Base-by-base conservation (phyloP, 2,329 filamentous ascomycete species). In the Xylaria sp. region DNA sequence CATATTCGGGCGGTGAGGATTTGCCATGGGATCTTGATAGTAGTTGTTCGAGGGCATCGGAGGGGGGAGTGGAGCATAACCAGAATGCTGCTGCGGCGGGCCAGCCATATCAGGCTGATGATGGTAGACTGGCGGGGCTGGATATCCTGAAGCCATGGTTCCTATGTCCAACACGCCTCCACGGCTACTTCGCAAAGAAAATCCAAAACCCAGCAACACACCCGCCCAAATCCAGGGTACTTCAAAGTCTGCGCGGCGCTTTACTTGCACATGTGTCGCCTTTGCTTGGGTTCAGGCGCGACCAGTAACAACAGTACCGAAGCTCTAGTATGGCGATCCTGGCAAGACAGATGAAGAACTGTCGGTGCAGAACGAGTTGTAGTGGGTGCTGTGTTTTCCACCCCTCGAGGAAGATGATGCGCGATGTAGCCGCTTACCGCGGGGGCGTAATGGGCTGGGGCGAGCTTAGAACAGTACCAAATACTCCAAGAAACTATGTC, bases 91-190 rank as follows among this genome's bases (percentile, higher is more conserved):
- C 63, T 73, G 70, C 28, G 75, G 74, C 6, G 74, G 74, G 8
- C 73, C 75, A 58, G 72, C 68, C 74, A 78, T 76, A 50, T 78
- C 76, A 51, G 75, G 57, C 63, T 76, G 76, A 50, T 74, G 72
- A 61, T 77, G 76, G 65, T 77, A 76, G 65, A 76, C 71, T 65
- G 75, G 75, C 69, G 75, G 74, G 63, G 75, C 73, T 61, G 75
- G 75, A 34, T 78, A 78, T 72, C 76, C 76, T 72, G 76, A 77
- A 74, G 75, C 76, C 76, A 78, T 78, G n/a, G 50, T 72, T 63
- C 48, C 58, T 69, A 66, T 72, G 34, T 66, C 65, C 60, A 64
- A 67, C 55, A 57, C 63, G 28, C 62, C 55, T 65, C 70, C 28
- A 23, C 60, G 46, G 34, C 56, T 61, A 23, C 56, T 64, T 56